A percentile compares a stretch with the other conserved stretches of the same genome.
Evolutionary conservation across 2,329 filamentous ascomycete species (phyloP).

Genomic region (Fusarium siculi): DNA sequence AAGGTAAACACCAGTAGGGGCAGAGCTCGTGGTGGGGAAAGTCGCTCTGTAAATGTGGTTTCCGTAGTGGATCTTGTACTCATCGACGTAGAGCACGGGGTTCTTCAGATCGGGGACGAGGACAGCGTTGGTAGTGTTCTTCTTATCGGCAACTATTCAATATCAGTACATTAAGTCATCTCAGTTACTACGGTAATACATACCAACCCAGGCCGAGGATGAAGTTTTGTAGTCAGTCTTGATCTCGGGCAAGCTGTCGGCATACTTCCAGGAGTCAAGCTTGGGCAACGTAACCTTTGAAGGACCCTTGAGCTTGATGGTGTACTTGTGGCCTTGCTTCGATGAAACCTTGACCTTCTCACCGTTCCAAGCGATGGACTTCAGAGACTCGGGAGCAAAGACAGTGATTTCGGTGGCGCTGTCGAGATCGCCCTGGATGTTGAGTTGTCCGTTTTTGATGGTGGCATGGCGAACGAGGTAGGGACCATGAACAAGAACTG

Average conservation of each 20-base stretch:
- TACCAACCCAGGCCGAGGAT: conserved; percentile 56
- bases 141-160: conserved; percentile 56
- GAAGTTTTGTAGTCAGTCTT: conserved; percentile 55
- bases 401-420: conserved; percentile 56
- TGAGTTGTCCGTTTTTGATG: conserved; percentile 50
- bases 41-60: conserved; percentile 65
- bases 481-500: conserved; percentile 63
- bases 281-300: conserved; percentile 51
- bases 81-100: conserved; percentile 66
- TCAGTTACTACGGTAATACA: rapidly evolving
- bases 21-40: conserved; percentile 53
- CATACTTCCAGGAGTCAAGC: conserved; percentile 58
- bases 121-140: conserved; percentile 58
- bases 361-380: conserved; percentile 63
- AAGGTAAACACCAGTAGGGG: conserved; percentile 58
- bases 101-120: conserved; percentile 58
- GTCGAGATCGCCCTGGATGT: conserved; percentile 58
- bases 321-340: conserved; percentile 43
- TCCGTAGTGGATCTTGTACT: conserved; percentile 66
- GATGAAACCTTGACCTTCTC: conserved; percentile 44
- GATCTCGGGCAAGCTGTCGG: conserved; percentile 62
- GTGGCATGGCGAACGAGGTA: conserved; percentile 61
- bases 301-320: conserved; percentile 43
- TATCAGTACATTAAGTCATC: neutral
- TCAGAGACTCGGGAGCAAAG: conserved; percentile 58